These are phyloP conservation scores for rapeseed (Brassica napus) DNA, from an alignment of 345 rosid species.

Conservation along the genomic window Da-Ae NC_063436.1:31464001-31464500, in stretches of 20 bases:
- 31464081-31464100: slow-evolving; percentile 83
- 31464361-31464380: slow-evolving; percentile 54
- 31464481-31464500: background rate
- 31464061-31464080: slow-evolving; percentile 87
- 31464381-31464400: slow-evolving; percentile 93
- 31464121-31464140: slow-evolving; percentile 68
- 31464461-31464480: slow-evolving; percentile 71
- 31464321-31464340: background rate
- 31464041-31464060: slow-evolving; percentile 82
- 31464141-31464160: slow-evolving; percentile 46
- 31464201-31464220: slow-evolving; percentile 81
- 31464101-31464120: slow-evolving; percentile 79
- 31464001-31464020: background rate
- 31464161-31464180: slow-evolving; percentile 91
- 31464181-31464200: slow-evolving; percentile 85
- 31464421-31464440: slow-evolving; percentile 74
- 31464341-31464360: too few relatives aligned
- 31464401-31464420: slow-evolving; percentile 74
- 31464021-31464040: slow-evolving; percentile 50
- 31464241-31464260: slow-evolving; percentile 80
- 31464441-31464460: slow-evolving; percentile 95
- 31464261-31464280: slow-evolving; percentile 64
- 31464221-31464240: slow-evolving; percentile 82
- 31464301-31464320: background rate
- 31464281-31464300: slow-evolving; percentile 48